Evolutionary conservation across 2,329 filamentous ascomycete species (phyloP).

Genomic region (Phaeosphaeriaceae sp.): DNA sequence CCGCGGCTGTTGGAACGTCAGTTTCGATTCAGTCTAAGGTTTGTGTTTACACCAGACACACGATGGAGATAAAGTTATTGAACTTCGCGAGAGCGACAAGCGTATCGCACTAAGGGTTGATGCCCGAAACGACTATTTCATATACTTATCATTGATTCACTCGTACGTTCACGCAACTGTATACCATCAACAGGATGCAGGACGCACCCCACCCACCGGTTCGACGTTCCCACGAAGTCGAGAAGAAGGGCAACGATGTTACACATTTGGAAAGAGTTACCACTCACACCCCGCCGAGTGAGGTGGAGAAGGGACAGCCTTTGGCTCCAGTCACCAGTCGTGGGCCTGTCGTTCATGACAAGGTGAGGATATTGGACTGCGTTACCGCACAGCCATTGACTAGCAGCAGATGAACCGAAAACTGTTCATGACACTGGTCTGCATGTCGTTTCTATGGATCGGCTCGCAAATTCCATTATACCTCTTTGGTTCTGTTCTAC

Average conservation of each 20-base stretch:
- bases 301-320: constrained; percentile 24
- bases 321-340: constrained; percentile 17
- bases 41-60: not conserved
- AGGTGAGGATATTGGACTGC: constrained; percentile 11
- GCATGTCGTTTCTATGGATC: constrained; percentile 68
- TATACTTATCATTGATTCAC: not conserved
- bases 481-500: constrained; percentile 51
- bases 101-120: not conserved
- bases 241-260: constrained; percentile 15
- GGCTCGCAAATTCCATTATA: constrained; percentile 66
- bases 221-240: constrained; percentile 13
- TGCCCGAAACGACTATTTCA: not conserved
- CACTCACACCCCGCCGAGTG: constrained; percentile 22
- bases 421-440: constrained; percentile 62
- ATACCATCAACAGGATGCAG: constrained; percentile 15
- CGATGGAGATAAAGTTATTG: not conserved
- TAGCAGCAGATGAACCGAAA: constrained; percentile 39
- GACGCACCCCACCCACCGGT: not conserved
- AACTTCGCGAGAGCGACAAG: not conserved
- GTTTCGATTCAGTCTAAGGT: constrained; percentile 1
- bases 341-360: constrained; percentile 32
- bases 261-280: constrained; percentile 22
- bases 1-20: constrained; percentile 16
- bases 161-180: not conserved
- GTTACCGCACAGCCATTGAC: not conserved